Conservation (phyloP, 768 basidiomycete species). For the Pleurotus cornucopiae region DNA sequence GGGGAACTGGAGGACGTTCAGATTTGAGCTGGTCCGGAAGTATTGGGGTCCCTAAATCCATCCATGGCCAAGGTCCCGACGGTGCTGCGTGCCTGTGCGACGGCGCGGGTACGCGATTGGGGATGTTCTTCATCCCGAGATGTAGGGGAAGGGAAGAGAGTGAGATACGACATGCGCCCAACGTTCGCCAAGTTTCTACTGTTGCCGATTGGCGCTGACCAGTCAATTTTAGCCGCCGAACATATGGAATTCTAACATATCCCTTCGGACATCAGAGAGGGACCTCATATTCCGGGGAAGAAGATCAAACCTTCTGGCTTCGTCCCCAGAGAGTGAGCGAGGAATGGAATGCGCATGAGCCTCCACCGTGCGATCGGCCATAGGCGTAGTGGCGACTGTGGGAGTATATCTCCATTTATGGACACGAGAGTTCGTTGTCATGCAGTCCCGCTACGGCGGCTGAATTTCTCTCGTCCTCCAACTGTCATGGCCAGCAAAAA, state of each 20-base stretch:
- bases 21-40: not conserved
- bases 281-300: too few relatives aligned
- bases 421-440: too few relatives aligned
- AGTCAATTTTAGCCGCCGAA: constrained; percentile 3
- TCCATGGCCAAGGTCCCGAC: constrained; percentile 31
- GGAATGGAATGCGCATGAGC: too few relatives aligned
- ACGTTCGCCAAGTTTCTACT: not conserved
- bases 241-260: too few relatives aligned
- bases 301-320: too few relatives aligned
- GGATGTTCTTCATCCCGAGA: not conserved
- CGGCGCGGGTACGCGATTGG: constrained; percentile 6
- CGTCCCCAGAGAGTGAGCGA: too few relatives aligned
- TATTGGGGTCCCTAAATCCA: constrained; percentile 10
- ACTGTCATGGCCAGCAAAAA: constrained; percentile 32
- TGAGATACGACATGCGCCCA: not conserved
- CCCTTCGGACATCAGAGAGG: too few relatives aligned
- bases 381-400: too few relatives aligned
- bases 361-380: too few relatives aligned
- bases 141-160: not conserved
- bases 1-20: constrained; percentile 1
- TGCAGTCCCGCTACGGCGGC: too few relatives aligned
- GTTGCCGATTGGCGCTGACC: constrained; percentile 4
- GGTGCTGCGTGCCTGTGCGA: constrained; percentile 14
- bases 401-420: too few relatives aligned
- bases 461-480: not conserved